Base-by-base conservation (phyloP, 1,139 yeast genomes). In the Arxiozyma slooffiae region DNA sequence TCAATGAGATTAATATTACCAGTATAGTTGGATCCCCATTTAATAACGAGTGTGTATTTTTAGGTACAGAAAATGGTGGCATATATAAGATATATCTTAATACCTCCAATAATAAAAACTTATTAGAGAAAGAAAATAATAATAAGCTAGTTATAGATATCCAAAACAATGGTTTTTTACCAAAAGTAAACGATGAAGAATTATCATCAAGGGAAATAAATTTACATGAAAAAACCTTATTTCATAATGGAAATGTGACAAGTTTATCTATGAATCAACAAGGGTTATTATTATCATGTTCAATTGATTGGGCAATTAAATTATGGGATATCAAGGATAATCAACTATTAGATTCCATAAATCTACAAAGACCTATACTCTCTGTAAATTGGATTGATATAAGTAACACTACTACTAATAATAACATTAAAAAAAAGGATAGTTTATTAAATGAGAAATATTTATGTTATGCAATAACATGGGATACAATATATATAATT, bases 61-160 rank as follows among this genome's bases (percentile, higher is more conserved):
- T 58, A 14, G 64, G 65, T 18, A 52, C 59, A 16, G 63, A 57
- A 44, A 63, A 61, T 41, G 66, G 66, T 20, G 63, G 60, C 5
- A 60, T 62, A 14, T 62, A 60, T 52, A 60, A 57, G 48, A 30
- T 62, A 11, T 37, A 48, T 2, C 39, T 58, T 16, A 49, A 50
- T 11, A 49, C 49, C 16, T 38, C 52, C 2, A 50, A 45, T 2
- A 41, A 51, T 7, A 30, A 11, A 14, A n/a, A 14, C 6, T 4
- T 30, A 30, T 30, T 30, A 30, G 14, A 30, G n/a, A 8, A 11
- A 11, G 38, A n/a, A n/a, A n/a, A n/a, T n/a, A n/a, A n/a, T n/a
- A 16, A 11, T 20, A 30, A 30, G 24, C 20, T 57, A 38, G 40
- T 45, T 8, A 38, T 62, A 14, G 46, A 50, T 7, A 38, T 46